phyloP scores from a whole-genome alignment of 2,329 filamentous ascomycete genomes.

The Xylariaceae sp. region DNA sequence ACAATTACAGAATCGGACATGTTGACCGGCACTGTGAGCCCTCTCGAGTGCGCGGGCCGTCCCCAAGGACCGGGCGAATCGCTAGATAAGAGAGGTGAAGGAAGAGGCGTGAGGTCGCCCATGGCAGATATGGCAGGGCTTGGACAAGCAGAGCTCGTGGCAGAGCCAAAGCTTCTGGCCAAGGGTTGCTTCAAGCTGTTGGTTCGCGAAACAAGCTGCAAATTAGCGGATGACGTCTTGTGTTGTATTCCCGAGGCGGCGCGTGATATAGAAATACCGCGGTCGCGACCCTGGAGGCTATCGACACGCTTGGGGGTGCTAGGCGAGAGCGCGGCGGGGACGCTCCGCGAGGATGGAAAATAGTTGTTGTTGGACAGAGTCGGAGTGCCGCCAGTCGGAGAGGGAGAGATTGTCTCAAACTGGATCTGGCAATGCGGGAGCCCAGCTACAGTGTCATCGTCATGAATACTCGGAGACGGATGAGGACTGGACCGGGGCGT shows the following conservation, averaged over 20 bases:
- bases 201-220: conserved; percentile 52
- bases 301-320: conserved; percentile 27
- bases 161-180: conserved; percentile 46
- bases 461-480: conserved; percentile 9
- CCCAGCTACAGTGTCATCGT: conserved; percentile 15
- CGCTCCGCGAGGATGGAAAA: conserved; percentile 21
- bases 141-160: conserved; percentile 61
- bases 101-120: conserved; percentile 72
- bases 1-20: conserved; percentile 45
- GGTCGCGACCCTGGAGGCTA: conserved; percentile 35
- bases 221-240: conserved; percentile 40
- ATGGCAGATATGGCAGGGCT: conserved; percentile 71
- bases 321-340: conserved; percentile 36
- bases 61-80: conserved; percentile 65
- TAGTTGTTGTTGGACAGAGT: conserved; percentile 18
- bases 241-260: conserved; percentile 33
- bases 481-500: conserved; percentile 15
- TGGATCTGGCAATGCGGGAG: conserved; percentile 26
- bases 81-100: conserved; percentile 63
- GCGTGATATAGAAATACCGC: conserved; percentile 30
- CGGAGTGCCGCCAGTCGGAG: conserved; percentile 26
- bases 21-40: conserved; percentile 34
- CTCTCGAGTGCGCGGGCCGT: conserved; percentile 46
- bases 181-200: conserved; percentile 57
- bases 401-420: conserved; percentile 37